Evolutionary conservation across 2,329 filamentous ascomycete genomes (phyloP).

Genomic region (Scedosporium boydii): DNA sequence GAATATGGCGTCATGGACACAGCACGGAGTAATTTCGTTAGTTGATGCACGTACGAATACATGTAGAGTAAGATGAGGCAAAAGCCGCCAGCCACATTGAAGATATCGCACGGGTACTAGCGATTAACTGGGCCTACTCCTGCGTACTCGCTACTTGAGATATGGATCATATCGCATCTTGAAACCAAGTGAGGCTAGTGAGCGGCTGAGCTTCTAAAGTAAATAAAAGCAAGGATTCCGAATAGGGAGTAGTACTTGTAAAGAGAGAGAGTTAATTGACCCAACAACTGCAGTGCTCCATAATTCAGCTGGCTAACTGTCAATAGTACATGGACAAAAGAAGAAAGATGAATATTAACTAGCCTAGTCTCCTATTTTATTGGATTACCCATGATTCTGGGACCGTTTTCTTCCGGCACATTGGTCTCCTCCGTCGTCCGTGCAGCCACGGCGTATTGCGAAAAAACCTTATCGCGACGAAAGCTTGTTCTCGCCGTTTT

Average conservation of each 20-base stretch:
- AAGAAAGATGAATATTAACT: neutral
- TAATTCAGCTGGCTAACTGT: neutral
- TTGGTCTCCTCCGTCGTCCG: no score
- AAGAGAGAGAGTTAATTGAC: neutral
- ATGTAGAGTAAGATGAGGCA: neutral
- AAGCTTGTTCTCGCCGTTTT: no score
- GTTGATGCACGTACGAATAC: neutral
- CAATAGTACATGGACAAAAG: neutral
- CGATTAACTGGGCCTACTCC: neutral
- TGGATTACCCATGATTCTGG: neutral
- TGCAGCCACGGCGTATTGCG: no score
- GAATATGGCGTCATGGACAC: neutral
- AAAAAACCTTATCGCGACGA: no score
- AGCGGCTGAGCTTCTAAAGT: neutral
- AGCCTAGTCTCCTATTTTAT: neutral
- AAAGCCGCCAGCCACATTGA: neutral
- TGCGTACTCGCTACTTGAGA: neutral
- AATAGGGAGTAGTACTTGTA: neutral
- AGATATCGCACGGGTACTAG: neutral
- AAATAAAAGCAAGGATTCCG: neutral
- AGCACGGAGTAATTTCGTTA: neutral
- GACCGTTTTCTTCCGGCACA: no score
- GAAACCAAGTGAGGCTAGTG: constrained; percentile 2
- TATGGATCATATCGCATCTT: neutral
- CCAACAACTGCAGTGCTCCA: neutral